These are phyloP conservation scores for Phytophthora pisi DNA, from an alignment of 352 stramenopile genomes.

Conservation along the genomic window DNA sequence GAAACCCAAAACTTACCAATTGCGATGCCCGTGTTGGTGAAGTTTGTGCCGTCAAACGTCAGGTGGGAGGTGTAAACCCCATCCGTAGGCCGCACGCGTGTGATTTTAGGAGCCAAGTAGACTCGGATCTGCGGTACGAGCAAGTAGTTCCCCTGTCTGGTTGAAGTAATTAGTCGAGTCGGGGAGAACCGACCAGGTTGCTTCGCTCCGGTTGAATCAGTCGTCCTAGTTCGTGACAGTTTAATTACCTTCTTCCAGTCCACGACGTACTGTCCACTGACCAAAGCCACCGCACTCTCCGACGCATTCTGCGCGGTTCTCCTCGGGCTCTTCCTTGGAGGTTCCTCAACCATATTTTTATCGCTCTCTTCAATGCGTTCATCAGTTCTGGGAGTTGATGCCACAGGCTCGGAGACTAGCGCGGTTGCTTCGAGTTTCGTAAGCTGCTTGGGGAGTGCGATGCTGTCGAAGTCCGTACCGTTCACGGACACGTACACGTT, in stretches of 20 bases:
- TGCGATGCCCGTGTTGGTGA: conserved; percentile 55
- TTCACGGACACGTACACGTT: conserved; percentile 62
- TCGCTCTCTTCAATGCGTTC: conserved; percentile 25
- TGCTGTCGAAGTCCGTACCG: conserved; percentile 67
- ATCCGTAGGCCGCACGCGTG: conserved; percentile 49
- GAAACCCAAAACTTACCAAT: conserved; percentile 39
- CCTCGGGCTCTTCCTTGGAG: conserved; percentile 7
- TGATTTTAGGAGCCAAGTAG: conserved; percentile 55
- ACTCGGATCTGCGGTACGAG: conserved; percentile 47
- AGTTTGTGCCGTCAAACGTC: conserved; percentile 57
- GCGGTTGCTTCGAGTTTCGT: conserved; percentile 26
- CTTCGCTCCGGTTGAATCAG: not conserved
- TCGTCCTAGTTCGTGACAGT: not conserved
- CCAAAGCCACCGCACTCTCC: conserved; percentile 16
- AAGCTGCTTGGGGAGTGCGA: conserved; percentile 45
- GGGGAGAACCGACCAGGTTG: conserved; percentile 1
- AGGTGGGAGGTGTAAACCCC: conserved; percentile 68
- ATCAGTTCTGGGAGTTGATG: conserved; percentile 6
- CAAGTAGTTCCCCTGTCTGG: conserved; percentile 14
- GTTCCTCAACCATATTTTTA: conserved; percentile 5
- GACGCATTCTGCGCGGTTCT: conserved; percentile 2
- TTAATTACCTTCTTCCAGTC: conserved; percentile 25
- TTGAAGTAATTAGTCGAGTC: not conserved
- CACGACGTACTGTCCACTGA: conserved; percentile 32
- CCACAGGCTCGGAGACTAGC: not conserved